Base-by-base conservation (phyloP, 768 basidiomycete species). In the Cyathus striatus region DNA sequence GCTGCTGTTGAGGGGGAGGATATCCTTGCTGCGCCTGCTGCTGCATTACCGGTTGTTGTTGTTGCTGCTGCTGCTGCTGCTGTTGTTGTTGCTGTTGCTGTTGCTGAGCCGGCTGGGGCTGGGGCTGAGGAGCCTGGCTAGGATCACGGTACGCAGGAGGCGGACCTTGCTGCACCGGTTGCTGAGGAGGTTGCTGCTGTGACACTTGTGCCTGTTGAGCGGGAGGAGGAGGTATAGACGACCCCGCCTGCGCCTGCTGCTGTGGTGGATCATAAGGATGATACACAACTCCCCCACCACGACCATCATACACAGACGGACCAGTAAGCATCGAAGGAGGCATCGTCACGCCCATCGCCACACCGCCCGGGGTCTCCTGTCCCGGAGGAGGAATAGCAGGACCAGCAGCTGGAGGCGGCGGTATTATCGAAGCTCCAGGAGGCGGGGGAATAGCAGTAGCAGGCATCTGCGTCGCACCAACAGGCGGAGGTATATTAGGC, bases 331-430 rank as follows among this genome's bases (percentile, higher is more conserved):
- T 45, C 36, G 51, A 42, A 14, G 44, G 54, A 13, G 49, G 44
- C n/a, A 52, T 36, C 23, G 44, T 49, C 17, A 54, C 41, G 24
- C 43, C 48, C 40, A 57, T 56, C 20, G 46, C 47, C 23, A 43
- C 41, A 13, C 43, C 35, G 16, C 45, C 42, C 24, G 48, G 46
- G 2, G 45, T 34, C 39, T 40, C 49, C 30, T 48, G 47, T 2
- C 40, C 47, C 6, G 55, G 43, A 38, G 49, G 47, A 3, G 48
- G 44, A 26, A 58, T 55, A 20, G 39, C 46, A 5, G 48, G 47
- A 5, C 59, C 53, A 34, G 63, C 59, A 6, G 58, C 56, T 5
- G 70, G 67, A 5, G 68, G 68, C 0, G 66, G 66, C 18, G 69
- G 63, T 40, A 66, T 65, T 3, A 63, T 50, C 5, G 64, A 48